Percentiles rank a stretch among this genome's conserved stretches.
These are phyloP conservation scores for Suillus tomentosus DNA, from an alignment of 768 basidiomycete genomes.

Conservation along the genomic window DNA sequence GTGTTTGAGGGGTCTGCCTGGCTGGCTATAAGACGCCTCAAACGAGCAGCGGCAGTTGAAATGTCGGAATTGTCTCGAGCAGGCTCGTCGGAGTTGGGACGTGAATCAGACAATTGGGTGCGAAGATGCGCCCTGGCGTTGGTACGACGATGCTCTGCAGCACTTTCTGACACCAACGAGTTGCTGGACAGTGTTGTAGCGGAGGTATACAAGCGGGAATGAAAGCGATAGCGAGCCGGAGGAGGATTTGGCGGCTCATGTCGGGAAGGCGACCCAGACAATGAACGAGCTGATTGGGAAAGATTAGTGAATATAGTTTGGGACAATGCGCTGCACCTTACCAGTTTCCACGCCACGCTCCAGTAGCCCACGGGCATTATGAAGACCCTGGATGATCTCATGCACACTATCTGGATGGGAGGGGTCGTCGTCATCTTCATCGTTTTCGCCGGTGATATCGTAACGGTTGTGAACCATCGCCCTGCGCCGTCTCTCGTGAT, in stretches of 20 bases:
- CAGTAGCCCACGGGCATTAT: slow-evolving; percentile 5
- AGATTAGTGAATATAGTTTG: background rate
- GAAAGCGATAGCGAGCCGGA: slow-evolving; percentile 10
- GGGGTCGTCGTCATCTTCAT: slow-evolving; percentile 1
- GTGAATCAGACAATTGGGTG: slow-evolving; percentile 16
- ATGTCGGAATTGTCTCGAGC: background rate
- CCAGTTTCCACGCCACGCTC: slow-evolving; percentile 11
- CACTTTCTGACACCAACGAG: slow-evolving; percentile 46
- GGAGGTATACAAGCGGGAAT: slow-evolving; percentile 22
- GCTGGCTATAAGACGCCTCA: slow-evolving; percentile 7
- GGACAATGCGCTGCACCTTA: background rate
- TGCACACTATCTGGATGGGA: slow-evolving; percentile 1
- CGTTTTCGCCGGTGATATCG: background rate
- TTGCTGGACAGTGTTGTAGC: slow-evolving; percentile 36
- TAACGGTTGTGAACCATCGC: background rate
- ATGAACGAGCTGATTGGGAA: slow-evolving; percentile 5
- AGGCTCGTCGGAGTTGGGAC: slow-evolving; percentile 27
- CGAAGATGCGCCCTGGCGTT: slow-evolving; percentile 40
- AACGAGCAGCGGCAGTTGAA: slow-evolving; percentile 3
- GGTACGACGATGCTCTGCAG: slow-evolving; percentile 42
- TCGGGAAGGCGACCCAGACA: slow-evolving; percentile 4
- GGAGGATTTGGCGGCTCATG: background rate
- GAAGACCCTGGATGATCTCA: slow-evolving; percentile 6
- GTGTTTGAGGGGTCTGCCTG: background rate
- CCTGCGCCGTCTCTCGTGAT: slow-evolving; percentile 1